Percentiles rank a stretch among this genome's conserved stretches.
These are phyloP conservation scores for Cyberlindnera subsufficiens DNA, from an alignment of 805 yeast genomes.

Conservation along the genomic window DNA sequence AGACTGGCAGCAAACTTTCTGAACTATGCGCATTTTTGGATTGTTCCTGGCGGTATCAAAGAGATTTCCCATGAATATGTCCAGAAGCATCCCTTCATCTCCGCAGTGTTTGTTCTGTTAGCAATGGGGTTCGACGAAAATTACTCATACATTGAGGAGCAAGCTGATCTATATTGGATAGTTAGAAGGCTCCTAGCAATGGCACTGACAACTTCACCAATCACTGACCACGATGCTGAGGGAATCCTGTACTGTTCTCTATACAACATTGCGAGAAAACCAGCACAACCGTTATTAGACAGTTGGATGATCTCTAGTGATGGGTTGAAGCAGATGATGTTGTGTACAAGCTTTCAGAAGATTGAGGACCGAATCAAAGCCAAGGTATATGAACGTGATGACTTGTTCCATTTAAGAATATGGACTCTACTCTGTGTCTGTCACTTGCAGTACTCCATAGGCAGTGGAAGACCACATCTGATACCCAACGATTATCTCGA, in stretches of 20 bases:
- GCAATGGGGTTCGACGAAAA: conserved; percentile 55
- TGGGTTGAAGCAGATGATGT: conserved; percentile 43
- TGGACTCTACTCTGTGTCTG: conserved; percentile 47
- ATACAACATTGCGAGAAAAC: conserved; percentile 49
- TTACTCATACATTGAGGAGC: conserved; percentile 41
- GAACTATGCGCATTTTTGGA: conserved; percentile 53
- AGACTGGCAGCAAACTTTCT: conserved; percentile 42
- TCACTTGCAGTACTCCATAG: conserved; percentile 45
- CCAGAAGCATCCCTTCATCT: conserved; percentile 44
- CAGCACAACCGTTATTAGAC: conserved; percentile 46
- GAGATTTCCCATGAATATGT: conserved; percentile 41
- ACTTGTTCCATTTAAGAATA: conserved; percentile 48
- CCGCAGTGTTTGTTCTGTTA: conserved; percentile 36
- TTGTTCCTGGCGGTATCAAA: conserved; percentile 55
- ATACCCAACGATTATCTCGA: conserved; percentile 31
- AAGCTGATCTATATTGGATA: conserved; percentile 39
- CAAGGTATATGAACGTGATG: conserved; percentile 29
- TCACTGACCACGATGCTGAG: conserved; percentile 56
- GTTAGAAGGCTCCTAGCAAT: conserved; percentile 44
- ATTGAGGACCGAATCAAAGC: conserved; percentile 31
- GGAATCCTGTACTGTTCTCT: conserved; percentile 49
- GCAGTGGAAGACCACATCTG: conserved; percentile 41
- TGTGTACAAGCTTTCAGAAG: conserved; percentile 38
- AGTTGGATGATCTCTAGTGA: conserved; percentile 47
- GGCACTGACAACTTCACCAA: conserved; percentile 43